Evolutionary conservation across 164 flowering plant species (phyloP), one percentile per base, ranked within the genome.

Genomic region (Annona cherimola): DNA sequence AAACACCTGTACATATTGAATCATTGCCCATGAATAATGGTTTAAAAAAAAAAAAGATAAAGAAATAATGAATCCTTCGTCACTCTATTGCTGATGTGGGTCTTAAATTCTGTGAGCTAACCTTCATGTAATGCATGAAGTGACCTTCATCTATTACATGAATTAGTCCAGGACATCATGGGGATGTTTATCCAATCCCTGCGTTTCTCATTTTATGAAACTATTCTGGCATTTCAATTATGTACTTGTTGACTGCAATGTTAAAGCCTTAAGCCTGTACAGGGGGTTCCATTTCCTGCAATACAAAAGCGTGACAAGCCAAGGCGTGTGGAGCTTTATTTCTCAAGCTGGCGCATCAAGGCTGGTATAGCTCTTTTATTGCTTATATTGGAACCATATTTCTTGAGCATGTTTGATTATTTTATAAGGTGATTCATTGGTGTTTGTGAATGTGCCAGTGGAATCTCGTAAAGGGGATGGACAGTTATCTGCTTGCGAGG

Each of bases 401-500:
- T 2, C 7, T 12, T 64, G 19, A 64, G 18, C 41, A 2, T 3
- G 0, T 14, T 64, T 61, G 35, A 20, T n/a, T 63, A 18, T 40
- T 54, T 4, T 19, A 20, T 1, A 59, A 59, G 20, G 4, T 50
- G 63, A 59, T 63, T 42, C 5, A 14, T 44, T 62, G 20, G 3
- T 54, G 40, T 46, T 61, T 20, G 7, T 42, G 43, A 7, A 44
- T 65, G 70, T 83, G 79, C 14, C 88, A 94, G 98, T 86, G 77
- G 90, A 89, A 80, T 95, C 99, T 46, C 86, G 85, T 0, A 93
- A 83, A 77, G 90, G 98, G 50, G 97, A 93, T 77, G 97, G 98
- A 61, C 90, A 86, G 70, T 66, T 79, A 62, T 82, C 98, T 59
- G 98, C 99, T 46, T 91, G 98, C 41, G 98, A 95, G 85, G 97